Percentiles rank a stretch among this genome's conserved stretches.
phyloP scores from a whole-genome alignment of 805 yeast species.

The Kodamaea kaohsiungensis region DNA sequence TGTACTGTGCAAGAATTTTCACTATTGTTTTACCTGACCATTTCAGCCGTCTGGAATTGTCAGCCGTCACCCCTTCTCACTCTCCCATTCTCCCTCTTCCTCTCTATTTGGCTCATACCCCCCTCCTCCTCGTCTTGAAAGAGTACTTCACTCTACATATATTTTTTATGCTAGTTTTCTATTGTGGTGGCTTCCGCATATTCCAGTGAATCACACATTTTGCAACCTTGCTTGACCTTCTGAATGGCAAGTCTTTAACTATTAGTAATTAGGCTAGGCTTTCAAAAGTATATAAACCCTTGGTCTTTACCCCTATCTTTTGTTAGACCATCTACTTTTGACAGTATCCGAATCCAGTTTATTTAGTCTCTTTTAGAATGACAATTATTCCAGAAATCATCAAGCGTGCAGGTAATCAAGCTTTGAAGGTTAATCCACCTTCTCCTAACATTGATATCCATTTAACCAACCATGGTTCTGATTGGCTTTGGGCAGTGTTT shows the following conservation, averaged over 20 bases:
- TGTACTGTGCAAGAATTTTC: background rate
- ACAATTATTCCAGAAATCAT: slow-evolving; percentile 6
- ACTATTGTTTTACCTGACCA: background rate
- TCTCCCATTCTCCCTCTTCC: background rate
- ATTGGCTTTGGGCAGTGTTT: slow-evolving; percentile 69
- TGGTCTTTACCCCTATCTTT: slow-evolving; percentile 1
- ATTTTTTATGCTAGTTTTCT: background rate
- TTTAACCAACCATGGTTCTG: slow-evolving; percentile 59
- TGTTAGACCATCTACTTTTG: background rate
- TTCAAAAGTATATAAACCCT: background rate
- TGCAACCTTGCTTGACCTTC: background rate
- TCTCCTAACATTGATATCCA: slow-evolving; percentile 46
- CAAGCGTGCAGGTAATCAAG: slow-evolving; percentile 31
- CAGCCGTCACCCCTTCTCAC: background rate
- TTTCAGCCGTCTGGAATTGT: background rate
- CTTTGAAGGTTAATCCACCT: slow-evolving; percentile 44
- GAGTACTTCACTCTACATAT: background rate
- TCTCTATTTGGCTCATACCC: background rate
- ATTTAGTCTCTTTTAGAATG: background rate
- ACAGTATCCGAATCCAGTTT: background rate
- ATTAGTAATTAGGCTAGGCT: background rate
- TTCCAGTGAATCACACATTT: slow-evolving; percentile 3
- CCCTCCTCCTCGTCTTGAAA: background rate
- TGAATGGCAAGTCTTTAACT: background rate
- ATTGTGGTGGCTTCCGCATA: slow-evolving; percentile 6